phyloP scores from a whole-genome alignment of 306 rosid genomes.

The Casuarina glauca region DNA sequence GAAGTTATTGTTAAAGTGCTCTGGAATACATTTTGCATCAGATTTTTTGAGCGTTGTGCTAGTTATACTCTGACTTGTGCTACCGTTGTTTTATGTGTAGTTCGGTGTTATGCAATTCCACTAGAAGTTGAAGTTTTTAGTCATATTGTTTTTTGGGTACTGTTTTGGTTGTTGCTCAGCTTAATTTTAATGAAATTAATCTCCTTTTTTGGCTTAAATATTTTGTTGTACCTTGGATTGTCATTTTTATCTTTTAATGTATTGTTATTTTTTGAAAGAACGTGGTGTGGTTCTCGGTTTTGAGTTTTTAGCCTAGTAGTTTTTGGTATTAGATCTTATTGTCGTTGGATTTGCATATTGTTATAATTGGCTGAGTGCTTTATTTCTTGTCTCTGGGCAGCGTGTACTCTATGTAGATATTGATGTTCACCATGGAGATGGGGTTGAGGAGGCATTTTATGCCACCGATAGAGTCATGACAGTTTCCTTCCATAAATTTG shows the following conservation, averaged over 20 bases:
- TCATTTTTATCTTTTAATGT: no score
- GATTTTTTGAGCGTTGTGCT: not conserved
- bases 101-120: not conserved
- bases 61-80: no score
- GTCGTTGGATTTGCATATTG: not conserved
- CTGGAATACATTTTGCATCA: not conserved
- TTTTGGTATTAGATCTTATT: not conserved
- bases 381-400: conserved; percentile 37
- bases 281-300: not conserved
- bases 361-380: not conserved
- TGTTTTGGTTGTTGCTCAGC: not conserved
- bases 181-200: not conserved
- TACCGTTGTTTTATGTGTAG: no score
- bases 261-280: not conserved
- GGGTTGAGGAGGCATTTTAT: conserved; percentile 99
- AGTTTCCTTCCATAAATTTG: conserved; percentile 83
- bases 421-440: conserved; percentile 94
- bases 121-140: not conserved
- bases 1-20: not conserved
- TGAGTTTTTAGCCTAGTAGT: not conserved
- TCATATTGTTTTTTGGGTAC: not conserved
- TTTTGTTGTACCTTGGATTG: no score
- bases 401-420: conserved; percentile 85
- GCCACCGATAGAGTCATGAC: conserved; percentile 96
- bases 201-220: not conserved